These are phyloP conservation scores for Quercus wislizeni DNA, from an alignment of 306 rosid genomes.

Conservation along the genomic window DNA sequence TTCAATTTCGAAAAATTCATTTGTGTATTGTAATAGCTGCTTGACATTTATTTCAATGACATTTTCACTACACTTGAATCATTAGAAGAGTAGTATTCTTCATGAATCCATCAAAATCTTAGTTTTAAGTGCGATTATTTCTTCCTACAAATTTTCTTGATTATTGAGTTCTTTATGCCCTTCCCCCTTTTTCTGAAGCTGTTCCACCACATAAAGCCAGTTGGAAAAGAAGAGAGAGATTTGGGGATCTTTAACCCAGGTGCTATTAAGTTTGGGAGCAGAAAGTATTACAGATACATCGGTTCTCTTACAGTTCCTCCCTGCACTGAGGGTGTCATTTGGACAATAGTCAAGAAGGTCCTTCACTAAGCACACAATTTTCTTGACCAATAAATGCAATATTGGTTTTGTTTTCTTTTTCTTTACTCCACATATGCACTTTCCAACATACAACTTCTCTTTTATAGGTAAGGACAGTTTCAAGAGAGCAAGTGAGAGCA, in stretches of 20 bases:
- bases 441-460: not conserved
- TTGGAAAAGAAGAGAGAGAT: conserved; percentile 36
- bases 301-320: conserved; percentile 86
- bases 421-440: not conserved
- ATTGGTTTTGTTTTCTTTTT: not conserved
- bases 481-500: conserved; percentile 54
- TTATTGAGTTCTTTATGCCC: not conserved
- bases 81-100: not conserved
- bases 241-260: conserved; percentile 55
- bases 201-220: conserved; percentile 29
- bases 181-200: conserved; percentile 34
- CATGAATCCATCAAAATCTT: not conserved
- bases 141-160: not conserved
- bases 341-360: conserved; percentile 70
- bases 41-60: too few relatives aligned
- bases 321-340: conserved; percentile 70
- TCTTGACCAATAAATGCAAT: not conserved
- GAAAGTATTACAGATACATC: conserved; percentile 68
- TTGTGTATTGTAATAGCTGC: too few relatives aligned
- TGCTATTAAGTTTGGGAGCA: conserved; percentile 47
- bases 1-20: too few relatives aligned
- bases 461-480: conserved; percentile 58
- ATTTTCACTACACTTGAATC: too few relatives aligned
- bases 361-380: not conserved
- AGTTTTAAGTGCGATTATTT: not conserved